Evolutionary conservation across 116 monocot species (phyloP), one percentile per base, ranked within the genome.

Genomic region (Zostera marina): DNA sequence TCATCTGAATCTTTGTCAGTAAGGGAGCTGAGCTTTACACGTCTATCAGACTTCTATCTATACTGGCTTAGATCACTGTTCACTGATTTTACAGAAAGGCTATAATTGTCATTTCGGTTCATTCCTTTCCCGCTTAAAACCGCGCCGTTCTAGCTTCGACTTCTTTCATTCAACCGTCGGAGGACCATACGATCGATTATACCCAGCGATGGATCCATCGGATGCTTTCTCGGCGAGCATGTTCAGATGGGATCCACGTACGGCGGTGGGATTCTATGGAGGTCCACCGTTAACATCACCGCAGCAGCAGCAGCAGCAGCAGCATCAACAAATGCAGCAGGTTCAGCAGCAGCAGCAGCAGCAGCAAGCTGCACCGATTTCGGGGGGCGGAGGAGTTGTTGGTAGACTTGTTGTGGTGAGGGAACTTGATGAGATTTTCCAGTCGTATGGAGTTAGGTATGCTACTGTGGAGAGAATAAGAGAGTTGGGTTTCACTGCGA

Each of bases 401-500:
- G 62, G 22, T 1, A 21, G 48, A 43, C 21, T 56, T 10, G 9
- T 15, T n/a, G 63, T 42, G 56, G 63, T 63, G 32, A 38, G 79
- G 45, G 93, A 83, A 39, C 75, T 96, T 39, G 85, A 78, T 42
- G 96, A 96, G 63, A 74, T 96, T 64, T 85, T 96, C 62, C 66
- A 69, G 22, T 89, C 77, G 11, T 89, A 85, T 70, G 96, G 96
- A 0, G 89, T 96, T 40, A 68, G 96, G 26, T 71, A 71, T 39
- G 63, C 73, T 45, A 96, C 96, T 47, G 85, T 79, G 58, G 85
- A 71, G 21, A 75, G 76, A 52, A 82, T 96, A 1, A 79, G 70
- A 4, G 89, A 96, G 69, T 71, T 96, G 32, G 89, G 96, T 12
- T 89, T 96, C 77, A 89, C 96, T 59, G 73, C 80, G 16, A 76